Evolutionary conservation across 305 asterid genomes (phyloP).

Genomic region (Fraxinus albicans): DNA sequence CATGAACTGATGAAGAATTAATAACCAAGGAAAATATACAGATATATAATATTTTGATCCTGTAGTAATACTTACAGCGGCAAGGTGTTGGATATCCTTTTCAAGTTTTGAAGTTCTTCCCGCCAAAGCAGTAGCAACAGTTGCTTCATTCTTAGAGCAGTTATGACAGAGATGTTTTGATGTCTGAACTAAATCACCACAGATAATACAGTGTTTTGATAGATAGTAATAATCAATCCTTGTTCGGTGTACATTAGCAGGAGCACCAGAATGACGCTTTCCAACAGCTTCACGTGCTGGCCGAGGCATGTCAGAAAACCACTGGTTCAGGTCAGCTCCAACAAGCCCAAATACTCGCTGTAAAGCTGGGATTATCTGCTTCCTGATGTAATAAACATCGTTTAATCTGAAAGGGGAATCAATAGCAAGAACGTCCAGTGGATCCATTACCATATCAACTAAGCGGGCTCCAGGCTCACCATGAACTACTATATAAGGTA

Average conservation of each 20-base stretch:
- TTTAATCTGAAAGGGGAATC: conserved; percentile 86
- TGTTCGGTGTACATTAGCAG: conserved; percentile 50
- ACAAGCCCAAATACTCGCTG: conserved; percentile 93
- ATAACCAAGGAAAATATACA: not conserved
- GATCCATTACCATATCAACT: conserved; percentile 91
- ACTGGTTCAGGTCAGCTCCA: conserved; percentile 80
- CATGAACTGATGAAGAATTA: not conserved
- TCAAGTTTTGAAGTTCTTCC: conserved; percentile 85
- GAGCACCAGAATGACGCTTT: conserved; percentile 43
- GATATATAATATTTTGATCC: not conserved
- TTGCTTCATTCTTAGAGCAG: conserved; percentile 67
- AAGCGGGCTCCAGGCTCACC: conserved; percentile 97
- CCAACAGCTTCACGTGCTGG: conserved; percentile 64
- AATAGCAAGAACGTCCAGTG: conserved; percentile 65
- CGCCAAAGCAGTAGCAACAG: conserved; percentile 61
- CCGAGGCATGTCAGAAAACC: conserved; percentile 90
- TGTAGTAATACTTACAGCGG: conserved; percentile 66
- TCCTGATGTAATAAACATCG: conserved; percentile 76
- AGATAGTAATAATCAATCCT: conserved; percentile 82
- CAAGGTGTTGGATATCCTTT: conserved; percentile 79
- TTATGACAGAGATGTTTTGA: conserved; percentile 57
- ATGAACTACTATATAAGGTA: conserved; percentile 89
- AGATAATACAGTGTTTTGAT: conserved; percentile 80
- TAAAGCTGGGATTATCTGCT: conserved; percentile 91
- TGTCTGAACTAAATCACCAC: conserved; percentile 79